Evolutionary conservation across 2,329 filamentous ascomycete genomes (phyloP), one percentile per base, ranked within the genome.

Genomic region (Coniochaeta sp.): DNA sequence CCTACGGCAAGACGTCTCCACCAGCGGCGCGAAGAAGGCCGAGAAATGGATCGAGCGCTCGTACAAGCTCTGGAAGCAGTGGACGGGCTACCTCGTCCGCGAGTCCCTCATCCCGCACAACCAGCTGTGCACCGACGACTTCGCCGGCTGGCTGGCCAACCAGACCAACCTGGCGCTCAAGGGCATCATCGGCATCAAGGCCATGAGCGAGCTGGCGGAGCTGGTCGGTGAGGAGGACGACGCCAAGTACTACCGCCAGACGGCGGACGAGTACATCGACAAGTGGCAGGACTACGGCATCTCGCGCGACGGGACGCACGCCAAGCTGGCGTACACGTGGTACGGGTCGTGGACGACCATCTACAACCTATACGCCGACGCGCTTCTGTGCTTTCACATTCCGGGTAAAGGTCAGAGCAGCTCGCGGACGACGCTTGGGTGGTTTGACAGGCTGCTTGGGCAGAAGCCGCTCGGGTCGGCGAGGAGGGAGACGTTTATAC

Each of bases 271-370:
- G 8, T 91, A 90, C 68, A 82, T 91, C 63, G 77, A 80, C 59
- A 87, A 88, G 68, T 92, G 89, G 89, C 82, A 90, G 69, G 80
- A 84, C 56, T 83, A 83, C 62, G 89, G 83, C 58, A 85, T 91
- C 66, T 89, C 87, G 6, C 80, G 87, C 32, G 89, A 92, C 68
- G 81, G 82, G 54, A 84, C 84, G 0, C 89, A 91, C 69, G 88
- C 89, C 30, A 92, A 92, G 71, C 76, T 93, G 32, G 86, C 89
- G 3, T 93, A 93, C 69, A 82, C 90, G 63, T 92, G 89, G 89
- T 89, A 89, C 65, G 89, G 89, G 16, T 90, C 88, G 57, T 93
- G 89, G 89, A 91, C 89, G 7, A 91, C 89, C 0, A 79, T 92
- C 24, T 93, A 93, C 73, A 91, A 90, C 65, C 79, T 92, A 14